A percentile compares a stretch with the other conserved stretches of the same genome.
phyloP scores from a whole-genome alignment of 2,329 filamentous ascomycete species.

The Neoscytalidium dimidiatum region DNA sequence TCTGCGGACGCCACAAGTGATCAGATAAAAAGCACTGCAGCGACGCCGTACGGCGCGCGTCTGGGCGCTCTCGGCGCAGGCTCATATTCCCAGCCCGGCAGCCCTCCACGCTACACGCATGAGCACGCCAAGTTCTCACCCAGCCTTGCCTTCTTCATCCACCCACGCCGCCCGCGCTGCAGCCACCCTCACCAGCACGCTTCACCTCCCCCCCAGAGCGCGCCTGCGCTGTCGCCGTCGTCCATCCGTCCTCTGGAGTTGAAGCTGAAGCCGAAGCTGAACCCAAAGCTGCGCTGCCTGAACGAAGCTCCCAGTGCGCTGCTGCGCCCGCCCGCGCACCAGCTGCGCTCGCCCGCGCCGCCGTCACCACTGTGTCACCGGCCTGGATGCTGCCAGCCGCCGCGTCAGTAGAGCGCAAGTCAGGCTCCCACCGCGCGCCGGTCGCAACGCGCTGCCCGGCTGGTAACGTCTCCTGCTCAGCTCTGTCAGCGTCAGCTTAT shows the following conservation, averaged over 20 bases:
- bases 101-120: conserved; percentile 15
- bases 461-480: conserved; percentile 14
- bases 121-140: conserved; percentile 13
- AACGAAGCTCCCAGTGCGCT: neutral
- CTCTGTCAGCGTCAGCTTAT: conserved; percentile 20
- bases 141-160: conserved; percentile 12
- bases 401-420: conserved; percentile 15
- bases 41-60: conserved; percentile 1
- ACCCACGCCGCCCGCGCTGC: neutral
- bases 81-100: conserved; percentile 15
- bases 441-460: neutral
- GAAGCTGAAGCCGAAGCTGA: no score
- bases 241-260: no score
- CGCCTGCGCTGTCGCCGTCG: neutral
- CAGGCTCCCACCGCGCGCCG: conserved; percentile 9
- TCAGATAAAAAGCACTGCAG: conserved; percentile 20
- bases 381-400: conserved; percentile 20
- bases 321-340: conserved; percentile 11
- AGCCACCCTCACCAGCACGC: neutral
- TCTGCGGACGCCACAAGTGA: conserved; percentile 18
- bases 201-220: neutral
- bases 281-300: neutral
- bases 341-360: conserved; percentile 12
- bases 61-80: conserved; percentile 17
- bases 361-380: conserved; percentile 16